phyloP scores from a whole-genome alignment of 2,329 filamentous ascomycete genomes.

The Amphichorda felina region DNA sequence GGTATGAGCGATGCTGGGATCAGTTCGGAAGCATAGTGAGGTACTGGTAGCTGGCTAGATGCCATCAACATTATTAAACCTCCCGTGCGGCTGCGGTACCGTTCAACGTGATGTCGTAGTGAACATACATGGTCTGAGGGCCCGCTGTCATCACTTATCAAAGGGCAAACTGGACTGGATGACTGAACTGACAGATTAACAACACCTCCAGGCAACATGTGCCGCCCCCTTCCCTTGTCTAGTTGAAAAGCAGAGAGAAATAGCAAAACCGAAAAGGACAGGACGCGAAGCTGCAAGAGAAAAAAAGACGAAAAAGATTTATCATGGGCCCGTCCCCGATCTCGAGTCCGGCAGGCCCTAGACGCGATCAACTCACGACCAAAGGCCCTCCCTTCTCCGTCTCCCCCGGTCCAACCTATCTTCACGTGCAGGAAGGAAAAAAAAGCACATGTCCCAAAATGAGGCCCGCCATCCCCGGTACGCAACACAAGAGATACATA shows the following conservation, averaged over 20 bases:
- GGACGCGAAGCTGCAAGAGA: neutral
- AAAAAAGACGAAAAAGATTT: neutral
- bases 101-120: too few species aligned
- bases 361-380: neutral
- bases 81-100: too few species aligned
- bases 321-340: neutral
- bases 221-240: neutral
- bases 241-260: neutral
- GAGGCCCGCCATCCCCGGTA: constrained; percentile 14
- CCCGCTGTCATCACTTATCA: too few species aligned
- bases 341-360: neutral
- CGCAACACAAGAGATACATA: constrained; percentile 21
- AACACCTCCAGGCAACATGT: neutral
- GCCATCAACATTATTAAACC: too few species aligned
- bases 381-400: constrained; percentile 9
- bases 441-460: constrained; percentile 15
- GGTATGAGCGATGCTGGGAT: too few species aligned
- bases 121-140: too few species aligned
- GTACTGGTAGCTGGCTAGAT: too few species aligned
- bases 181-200: neutral
- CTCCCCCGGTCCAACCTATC: constrained; percentile 13
- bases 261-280: constrained; percentile 1
- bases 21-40: too few species aligned
- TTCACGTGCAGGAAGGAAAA: constrained; percentile 5
- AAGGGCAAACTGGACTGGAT: neutral